phyloP scores from a whole-genome alignment of 345 rosid genomes.

The Brassica juncea region DNA sequence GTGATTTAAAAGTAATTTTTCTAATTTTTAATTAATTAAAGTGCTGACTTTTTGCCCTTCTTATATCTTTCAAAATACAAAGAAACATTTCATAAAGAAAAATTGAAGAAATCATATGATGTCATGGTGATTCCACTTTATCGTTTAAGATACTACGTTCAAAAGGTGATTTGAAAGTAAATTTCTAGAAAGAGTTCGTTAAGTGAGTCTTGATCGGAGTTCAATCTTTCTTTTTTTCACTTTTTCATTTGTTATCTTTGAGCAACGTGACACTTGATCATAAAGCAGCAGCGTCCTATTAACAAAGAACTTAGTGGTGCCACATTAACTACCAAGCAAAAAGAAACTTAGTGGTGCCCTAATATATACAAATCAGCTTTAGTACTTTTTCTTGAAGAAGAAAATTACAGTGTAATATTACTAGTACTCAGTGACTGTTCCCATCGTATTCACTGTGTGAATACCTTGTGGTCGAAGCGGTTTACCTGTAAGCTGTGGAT shows the following conservation, averaged over 20 bases:
- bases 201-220: background rate
- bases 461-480: too few relatives aligned
- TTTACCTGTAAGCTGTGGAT: too few relatives aligned
- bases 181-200: background rate
- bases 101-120: background rate
- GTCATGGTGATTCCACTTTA: background rate
- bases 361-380: background rate
- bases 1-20: background rate
- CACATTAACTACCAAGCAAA: background rate
- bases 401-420: background rate
- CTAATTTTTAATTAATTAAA: background rate
- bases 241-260: background rate
- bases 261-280: background rate
- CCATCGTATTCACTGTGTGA: too few relatives aligned
- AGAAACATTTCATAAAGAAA: background rate
- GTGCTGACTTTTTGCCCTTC: background rate
- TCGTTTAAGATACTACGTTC: background rate
- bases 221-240: background rate
- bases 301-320: constrained; percentile 11
- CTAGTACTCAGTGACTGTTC: too few relatives aligned
- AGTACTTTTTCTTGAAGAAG: constrained; percentile 1
- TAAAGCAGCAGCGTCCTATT: background rate
- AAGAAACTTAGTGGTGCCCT: constrained; percentile 12
- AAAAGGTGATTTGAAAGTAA: background rate
- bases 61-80: too few relatives aligned